phyloP scores from a whole-genome alignment of 2,329 filamentous ascomycete genomes.

The Pseudocercospora ulei region DNA sequence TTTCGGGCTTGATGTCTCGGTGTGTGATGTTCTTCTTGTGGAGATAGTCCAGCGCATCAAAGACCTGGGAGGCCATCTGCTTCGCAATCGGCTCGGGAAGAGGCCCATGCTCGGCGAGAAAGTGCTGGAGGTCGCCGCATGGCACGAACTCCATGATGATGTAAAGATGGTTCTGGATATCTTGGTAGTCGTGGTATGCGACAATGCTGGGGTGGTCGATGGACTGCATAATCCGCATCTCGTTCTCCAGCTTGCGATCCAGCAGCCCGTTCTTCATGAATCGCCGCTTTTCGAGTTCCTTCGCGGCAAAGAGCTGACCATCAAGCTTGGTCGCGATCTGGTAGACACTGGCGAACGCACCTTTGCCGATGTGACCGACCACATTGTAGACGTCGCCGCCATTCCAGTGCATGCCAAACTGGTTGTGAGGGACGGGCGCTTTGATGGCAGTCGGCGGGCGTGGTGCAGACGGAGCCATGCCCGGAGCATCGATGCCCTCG shows the following conservation, averaged over 20 bases:
- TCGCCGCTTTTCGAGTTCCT: constrained; percentile 84
- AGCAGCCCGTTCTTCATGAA: constrained; percentile 88
- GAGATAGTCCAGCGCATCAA: constrained; percentile 75
- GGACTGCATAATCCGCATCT: constrained; percentile 89
- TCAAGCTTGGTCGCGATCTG: constrained; percentile 78
- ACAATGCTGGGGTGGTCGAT: constrained; percentile 85
- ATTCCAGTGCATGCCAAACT: constrained; percentile 63
- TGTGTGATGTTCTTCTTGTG: constrained; percentile 86
- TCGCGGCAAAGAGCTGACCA: constrained; percentile 76
- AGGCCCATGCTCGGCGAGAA: constrained; percentile 52
- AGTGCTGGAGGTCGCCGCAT: constrained; percentile 69
- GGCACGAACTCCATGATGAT: constrained; percentile 95
- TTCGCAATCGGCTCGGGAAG: constrained; percentile 62
- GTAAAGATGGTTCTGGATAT: constrained; percentile 69
- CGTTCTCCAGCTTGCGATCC: constrained; percentile 87
- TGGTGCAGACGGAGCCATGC: constrained; percentile 10
- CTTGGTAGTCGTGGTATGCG: constrained; percentile 78
- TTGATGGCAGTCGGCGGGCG: constrained; percentile 19
- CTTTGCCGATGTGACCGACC: constrained; percentile 72
- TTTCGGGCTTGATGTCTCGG: constrained; percentile 97
- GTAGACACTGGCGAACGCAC: constrained; percentile 90
- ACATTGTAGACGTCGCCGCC: constrained; percentile 80
- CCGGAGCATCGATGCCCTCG: constrained; percentile 6
- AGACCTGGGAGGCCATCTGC: constrained; percentile 62
- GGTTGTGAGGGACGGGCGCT: constrained; percentile 28